These are phyloP conservation scores for Phialophora expanda DNA, from an alignment of 2,329 filamentous ascomycete species.

Conservation along the genomic window DNA sequence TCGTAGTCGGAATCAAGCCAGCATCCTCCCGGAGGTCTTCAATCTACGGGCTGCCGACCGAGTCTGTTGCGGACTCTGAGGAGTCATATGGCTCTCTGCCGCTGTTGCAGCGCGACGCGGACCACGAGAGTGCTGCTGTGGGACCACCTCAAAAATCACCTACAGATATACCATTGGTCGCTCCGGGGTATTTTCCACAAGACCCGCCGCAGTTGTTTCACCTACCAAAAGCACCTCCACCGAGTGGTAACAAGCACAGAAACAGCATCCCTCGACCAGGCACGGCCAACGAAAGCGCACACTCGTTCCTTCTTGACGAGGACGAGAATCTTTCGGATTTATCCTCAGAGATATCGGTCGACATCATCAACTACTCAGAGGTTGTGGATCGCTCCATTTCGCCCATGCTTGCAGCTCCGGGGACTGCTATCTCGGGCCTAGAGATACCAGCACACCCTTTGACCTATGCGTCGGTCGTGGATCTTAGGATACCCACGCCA, in stretches of 20 bases:
- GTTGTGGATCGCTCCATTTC: constrained; percentile 43
- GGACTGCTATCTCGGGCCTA: constrained; percentile 47
- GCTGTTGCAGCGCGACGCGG: constrained; percentile 69
- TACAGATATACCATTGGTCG: constrained; percentile 16
- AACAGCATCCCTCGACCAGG: constrained; percentile 39
- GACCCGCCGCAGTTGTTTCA: constrained; percentile 36
- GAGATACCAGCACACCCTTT: constrained; percentile 53
- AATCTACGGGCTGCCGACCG: constrained; percentile 47
- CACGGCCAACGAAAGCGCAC: constrained; percentile 40
- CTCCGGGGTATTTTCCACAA: constrained; percentile 33
- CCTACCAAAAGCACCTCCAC: constrained; percentile 33
- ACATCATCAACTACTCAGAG: constrained; percentile 53
- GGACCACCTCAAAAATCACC: neutral
- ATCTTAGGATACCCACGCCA: constrained; percentile 43
- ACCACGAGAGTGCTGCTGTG: constrained; percentile 22
- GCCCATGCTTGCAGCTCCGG: constrained; percentile 43
- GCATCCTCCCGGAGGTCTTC: constrained; percentile 35
- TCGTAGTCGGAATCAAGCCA: constrained; percentile 10
- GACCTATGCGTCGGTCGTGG: constrained; percentile 53
- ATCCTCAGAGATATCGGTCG: constrained; percentile 58
- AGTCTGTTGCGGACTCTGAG: constrained; percentile 64
- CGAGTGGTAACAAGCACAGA: constrained; percentile 41
- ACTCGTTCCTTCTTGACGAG: constrained; percentile 60
- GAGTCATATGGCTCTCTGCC: constrained; percentile 79
- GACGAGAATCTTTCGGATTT: constrained; percentile 62